Evolutionary conservation across 305 asterid species (phyloP).

Genomic region (Euphrasia arctica): DNA sequence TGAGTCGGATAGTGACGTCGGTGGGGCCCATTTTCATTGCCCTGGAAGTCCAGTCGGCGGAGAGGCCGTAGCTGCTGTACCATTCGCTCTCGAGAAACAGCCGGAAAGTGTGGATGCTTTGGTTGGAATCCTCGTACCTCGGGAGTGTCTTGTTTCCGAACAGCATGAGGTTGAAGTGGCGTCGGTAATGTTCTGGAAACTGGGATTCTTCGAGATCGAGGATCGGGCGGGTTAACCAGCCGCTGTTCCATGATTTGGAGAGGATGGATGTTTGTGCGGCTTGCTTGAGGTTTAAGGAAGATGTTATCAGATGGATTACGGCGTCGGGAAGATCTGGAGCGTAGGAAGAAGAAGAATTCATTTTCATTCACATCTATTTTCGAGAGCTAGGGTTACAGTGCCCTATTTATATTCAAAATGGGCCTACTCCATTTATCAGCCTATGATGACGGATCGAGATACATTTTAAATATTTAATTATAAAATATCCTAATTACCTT

Average conservation of each 20-base stretch:
- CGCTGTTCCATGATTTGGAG: constrained; percentile 25
- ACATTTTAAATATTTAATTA: too few relatives aligned
- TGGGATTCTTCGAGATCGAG: constrained; percentile 9
- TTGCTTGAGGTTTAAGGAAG: constrained; percentile 14
- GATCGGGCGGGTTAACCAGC: constrained; percentile 27
- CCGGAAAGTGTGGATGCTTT: not conserved
- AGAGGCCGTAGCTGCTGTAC: not conserved
- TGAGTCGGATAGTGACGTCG: not conserved
- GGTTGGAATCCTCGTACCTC: not conserved
- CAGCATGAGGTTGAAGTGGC: not conserved
- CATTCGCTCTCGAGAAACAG: not conserved
- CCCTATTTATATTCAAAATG: too few relatives aligned
- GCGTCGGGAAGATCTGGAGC: constrained; percentile 17
- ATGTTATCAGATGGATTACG: constrained; percentile 26
- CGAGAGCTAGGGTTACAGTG: too few relatives aligned
- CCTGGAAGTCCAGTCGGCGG: not conserved
- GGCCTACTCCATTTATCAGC: too few relatives aligned
- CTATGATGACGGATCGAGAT: too few relatives aligned
- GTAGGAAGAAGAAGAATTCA: too few relatives aligned
- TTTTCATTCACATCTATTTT: too few relatives aligned
- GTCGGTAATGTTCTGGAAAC: not conserved
- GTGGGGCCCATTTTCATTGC: not conserved
- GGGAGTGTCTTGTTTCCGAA: not conserved
- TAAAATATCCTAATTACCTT: too few relatives aligned
- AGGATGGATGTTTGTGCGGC: constrained; percentile 14